These are phyloP conservation scores for Helotiales sp. DNA, from an alignment of 2,329 filamentous ascomycete genomes.

Conservation along the genomic window DNA sequence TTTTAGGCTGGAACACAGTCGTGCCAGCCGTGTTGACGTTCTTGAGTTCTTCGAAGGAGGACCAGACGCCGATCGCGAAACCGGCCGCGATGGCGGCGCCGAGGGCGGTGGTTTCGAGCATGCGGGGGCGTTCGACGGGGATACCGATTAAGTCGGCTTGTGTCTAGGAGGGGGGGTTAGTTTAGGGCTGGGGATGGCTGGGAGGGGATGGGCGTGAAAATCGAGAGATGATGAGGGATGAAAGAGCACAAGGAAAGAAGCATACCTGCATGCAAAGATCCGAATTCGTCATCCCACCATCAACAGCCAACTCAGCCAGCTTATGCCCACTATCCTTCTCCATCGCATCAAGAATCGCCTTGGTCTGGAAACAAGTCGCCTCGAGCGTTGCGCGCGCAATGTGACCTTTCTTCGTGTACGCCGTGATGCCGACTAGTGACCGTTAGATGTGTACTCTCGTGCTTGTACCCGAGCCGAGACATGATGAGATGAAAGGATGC, in stretches of 20 bases:
- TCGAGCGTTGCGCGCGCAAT: conserved; percentile 75
- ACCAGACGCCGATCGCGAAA: conserved; percentile 77
- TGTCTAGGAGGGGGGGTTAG: conserved; percentile 49
- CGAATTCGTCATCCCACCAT: conserved; percentile 75
- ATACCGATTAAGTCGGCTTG: conserved; percentile 83
- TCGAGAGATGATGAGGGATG: neutral
- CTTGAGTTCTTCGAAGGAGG: conserved; percentile 72
- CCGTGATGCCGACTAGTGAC: conserved; percentile 64
- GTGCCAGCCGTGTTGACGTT: conserved; percentile 72
- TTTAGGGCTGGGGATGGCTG: neutral
- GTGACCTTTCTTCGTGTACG: conserved; percentile 73
- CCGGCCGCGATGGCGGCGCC: conserved; percentile 83
- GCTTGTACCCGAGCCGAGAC: neutral
- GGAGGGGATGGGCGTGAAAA: neutral
- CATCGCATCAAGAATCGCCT: conserved; percentile 75
- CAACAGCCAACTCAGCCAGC: conserved; percentile 67
- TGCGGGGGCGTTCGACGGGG: conserved; percentile 75
- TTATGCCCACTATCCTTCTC: conserved; percentile 70
- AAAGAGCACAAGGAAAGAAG: no score
- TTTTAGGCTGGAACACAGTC: conserved; percentile 70
- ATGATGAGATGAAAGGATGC: neutral
- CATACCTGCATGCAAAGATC: conserved; percentile 68
- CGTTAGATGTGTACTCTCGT: conserved; percentile 19
- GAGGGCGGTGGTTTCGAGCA: conserved; percentile 83
- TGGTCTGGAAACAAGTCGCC: conserved; percentile 76